phyloP scores from a whole-genome alignment of 192 early-diverging fungal genomes.

The Backusella liffmaniae region DNA sequence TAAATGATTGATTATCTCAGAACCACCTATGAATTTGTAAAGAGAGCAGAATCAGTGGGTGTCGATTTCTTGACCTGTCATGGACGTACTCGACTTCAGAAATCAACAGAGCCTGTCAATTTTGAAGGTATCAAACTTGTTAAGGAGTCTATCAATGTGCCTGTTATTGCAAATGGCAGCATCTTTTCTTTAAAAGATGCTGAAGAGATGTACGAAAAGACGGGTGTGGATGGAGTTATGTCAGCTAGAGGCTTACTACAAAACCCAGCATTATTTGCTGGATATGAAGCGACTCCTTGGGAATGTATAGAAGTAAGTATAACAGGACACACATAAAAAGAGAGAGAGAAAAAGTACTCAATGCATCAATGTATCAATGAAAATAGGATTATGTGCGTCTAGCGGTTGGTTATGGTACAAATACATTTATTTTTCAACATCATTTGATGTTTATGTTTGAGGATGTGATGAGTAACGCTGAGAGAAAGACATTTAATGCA shows the following conservation, averaged over 20 bases:
- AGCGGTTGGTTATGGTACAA: conserved; percentile 78
- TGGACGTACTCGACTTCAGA: conserved; percentile 81
- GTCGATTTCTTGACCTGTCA: conserved; percentile 90
- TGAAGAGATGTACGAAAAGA: conserved; percentile 67
- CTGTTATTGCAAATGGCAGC: conserved; percentile 88
- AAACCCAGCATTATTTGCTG: conserved; percentile 94
- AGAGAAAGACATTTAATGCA: conserved; percentile 88
- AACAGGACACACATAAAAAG: background rate
- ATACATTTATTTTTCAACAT: conserved; percentile 87
- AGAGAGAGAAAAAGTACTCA: background rate
- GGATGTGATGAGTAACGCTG: conserved; percentile 72
- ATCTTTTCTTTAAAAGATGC: conserved; percentile 79
- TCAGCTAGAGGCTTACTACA: conserved; percentile 85
- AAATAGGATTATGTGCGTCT: conserved; percentile 58
- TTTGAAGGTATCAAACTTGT: conserved; percentile 80
- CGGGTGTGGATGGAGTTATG: conserved; percentile 90
- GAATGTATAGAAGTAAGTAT: conserved; percentile 63
- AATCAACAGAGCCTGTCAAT: conserved; percentile 79
- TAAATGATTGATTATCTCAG: conserved; percentile 25
- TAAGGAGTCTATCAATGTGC: conserved; percentile 76
- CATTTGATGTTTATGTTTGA: conserved; percentile 97
- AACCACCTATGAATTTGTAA: conserved; percentile 84
- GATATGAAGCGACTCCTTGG: conserved; percentile 74
- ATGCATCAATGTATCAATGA: too few species aligned
- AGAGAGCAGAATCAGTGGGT: conserved; percentile 79